A percentile compares a stretch with the other conserved stretches of the same genome.
Conservation (phyloP, 2,329 filamentous ascomycete species). For the Fusarium liriodendri region DNA sequence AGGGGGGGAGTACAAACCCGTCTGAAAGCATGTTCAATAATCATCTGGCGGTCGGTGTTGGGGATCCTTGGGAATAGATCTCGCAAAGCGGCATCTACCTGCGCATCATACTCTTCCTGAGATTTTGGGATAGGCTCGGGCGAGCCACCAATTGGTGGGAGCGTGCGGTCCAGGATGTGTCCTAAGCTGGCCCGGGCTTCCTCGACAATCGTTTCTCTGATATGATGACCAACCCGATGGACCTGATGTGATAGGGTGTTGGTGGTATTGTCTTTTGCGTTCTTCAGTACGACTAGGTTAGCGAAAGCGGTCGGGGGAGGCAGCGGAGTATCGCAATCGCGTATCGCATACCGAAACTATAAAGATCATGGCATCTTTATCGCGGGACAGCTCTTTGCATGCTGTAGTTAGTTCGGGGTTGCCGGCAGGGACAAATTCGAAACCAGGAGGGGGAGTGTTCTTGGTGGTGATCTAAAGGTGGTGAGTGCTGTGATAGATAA, state of each 20-base stretch:
- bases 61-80: conserved; percentile 75
- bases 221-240: conserved; percentile 70
- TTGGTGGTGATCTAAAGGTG: conserved; percentile 62
- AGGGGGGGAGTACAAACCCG: conserved; percentile 59
- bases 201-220: conserved; percentile 69
- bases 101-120: conserved; percentile 69
- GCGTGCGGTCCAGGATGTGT: conserved; percentile 38
- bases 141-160: conserved; percentile 42
- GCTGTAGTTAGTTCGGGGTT: conserved; percentile 69
- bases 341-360: conserved; percentile 69
- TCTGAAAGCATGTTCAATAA: conserved; percentile 72
- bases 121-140: conserved; percentile 70
- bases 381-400: conserved; percentile 74
- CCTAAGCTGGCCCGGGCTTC: conserved; percentile 56
- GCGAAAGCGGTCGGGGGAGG: neutral
- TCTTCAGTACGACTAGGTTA: conserved; percentile 39
- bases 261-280: conserved; percentile 43
- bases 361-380: conserved; percentile 72
- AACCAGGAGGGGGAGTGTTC: conserved; percentile 67
- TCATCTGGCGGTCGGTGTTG: conserved; percentile 70
- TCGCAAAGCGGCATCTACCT: conserved; percentile 71
- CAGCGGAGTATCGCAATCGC: neutral
- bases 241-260: conserved; percentile 63
- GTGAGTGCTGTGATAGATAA: conserved; percentile 44
- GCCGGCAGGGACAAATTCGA: conserved; percentile 71